Conservation (phyloP, 2,329 filamentous ascomycete genomes). For the Cercospora sojina region DNA sequence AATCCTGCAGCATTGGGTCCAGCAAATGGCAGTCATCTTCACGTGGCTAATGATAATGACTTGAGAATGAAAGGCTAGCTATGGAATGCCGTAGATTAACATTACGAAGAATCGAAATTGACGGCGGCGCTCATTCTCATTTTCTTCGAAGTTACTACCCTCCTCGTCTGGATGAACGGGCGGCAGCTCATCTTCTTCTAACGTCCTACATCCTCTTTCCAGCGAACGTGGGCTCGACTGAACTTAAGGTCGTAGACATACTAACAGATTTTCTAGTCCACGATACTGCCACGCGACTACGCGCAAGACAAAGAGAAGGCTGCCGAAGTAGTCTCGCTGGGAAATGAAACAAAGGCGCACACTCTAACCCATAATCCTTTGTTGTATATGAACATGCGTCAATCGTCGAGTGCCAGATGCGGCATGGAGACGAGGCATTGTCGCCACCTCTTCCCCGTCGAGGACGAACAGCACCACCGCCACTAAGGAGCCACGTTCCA, state of each 20-base stretch:
- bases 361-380: neutral
- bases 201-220: neutral
- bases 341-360: neutral
- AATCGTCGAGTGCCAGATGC: neutral
- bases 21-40: neutral
- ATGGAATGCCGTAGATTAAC: neutral
- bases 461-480: neutral
- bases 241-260: neutral
- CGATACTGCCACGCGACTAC: neutral
- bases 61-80: neutral
- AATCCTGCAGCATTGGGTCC: neutral
- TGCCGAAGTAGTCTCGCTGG: neutral
- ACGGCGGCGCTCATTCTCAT: neutral
- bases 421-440: neutral
- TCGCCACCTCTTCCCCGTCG: neutral
- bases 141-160: neutral
- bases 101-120: constrained; percentile 2
- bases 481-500: neutral
- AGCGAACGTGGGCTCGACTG: neutral
- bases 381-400: neutral
- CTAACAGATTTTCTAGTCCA: neutral
- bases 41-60: neutral
- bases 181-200: neutral
- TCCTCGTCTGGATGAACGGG: neutral
- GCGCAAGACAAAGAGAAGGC: neutral